These are phyloP conservation scores for Acacia pycnantha DNA, from an alignment of 331 rosid genomes.

Conservation along the genomic window DNA sequence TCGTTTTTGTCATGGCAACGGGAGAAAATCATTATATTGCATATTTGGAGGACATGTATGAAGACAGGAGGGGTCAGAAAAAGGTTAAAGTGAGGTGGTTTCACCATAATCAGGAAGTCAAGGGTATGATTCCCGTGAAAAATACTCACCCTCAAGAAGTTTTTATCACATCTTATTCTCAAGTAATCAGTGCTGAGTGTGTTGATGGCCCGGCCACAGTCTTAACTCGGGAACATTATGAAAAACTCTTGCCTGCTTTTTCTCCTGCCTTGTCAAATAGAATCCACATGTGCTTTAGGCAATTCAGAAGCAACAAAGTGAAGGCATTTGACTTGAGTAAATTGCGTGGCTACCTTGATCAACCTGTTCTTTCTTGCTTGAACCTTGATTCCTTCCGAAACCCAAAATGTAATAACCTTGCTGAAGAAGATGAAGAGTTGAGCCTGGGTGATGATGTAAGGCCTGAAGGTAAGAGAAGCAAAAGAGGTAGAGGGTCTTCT, in stretches of 20 bases:
- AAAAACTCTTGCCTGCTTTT: constrained; percentile 61
- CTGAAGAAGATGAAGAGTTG: constrained; percentile 60
- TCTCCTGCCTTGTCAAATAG: constrained; percentile 62
- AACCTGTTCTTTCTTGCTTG: constrained; percentile 80
- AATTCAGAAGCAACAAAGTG: constrained; percentile 81
- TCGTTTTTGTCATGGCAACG: constrained; percentile 94
- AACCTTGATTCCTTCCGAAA: constrained; percentile 47
- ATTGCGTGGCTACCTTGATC: constrained; percentile 81
- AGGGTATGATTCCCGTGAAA: constrained; percentile 64
- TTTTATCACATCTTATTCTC: constrained; percentile 87
- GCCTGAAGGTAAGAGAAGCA: constrained; percentile 71
- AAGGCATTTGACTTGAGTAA: constrained; percentile 89
- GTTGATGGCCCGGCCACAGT: constrained; percentile 92
- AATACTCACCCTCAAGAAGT: constrained; percentile 94
- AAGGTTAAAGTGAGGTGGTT: constrained; percentile 98
- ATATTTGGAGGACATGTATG: constrained; percentile 96
- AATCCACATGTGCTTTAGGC: constrained; percentile 84
- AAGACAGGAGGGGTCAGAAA: constrained; percentile 91
- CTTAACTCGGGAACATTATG: constrained; percentile 80
- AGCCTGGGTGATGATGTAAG: constrained; percentile 51
- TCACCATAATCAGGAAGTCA: constrained; percentile 94
- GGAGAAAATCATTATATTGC: constrained; percentile 88
- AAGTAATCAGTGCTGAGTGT: constrained; percentile 95
- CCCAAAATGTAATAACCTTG: constrained; percentile 41
- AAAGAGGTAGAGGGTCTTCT: constrained; percentile 54